Evolutionary conservation across 2,329 filamentous ascomycete species (phyloP), one percentile per base, ranked within the genome.

Genomic region (Leptographium galeiforme): DNA sequence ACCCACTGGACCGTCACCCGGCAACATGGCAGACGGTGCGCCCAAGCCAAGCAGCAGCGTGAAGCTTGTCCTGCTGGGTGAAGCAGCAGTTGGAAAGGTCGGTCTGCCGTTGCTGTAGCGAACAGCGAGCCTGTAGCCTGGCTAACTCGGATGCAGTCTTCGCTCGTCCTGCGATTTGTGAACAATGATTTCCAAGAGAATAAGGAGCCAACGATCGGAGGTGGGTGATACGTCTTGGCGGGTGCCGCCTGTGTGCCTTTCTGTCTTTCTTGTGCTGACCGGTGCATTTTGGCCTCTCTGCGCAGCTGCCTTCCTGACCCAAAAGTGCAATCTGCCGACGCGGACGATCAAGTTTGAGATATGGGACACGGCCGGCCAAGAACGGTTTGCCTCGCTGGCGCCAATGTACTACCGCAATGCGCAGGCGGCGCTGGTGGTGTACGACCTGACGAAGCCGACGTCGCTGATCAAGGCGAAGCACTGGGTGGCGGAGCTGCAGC

Each of bases 171-270:
- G 67, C 89, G 93, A 66, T 98, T 98, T 72, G 93, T 98, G 67
- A 97, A 97, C 78, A 93, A 98, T 73, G 91, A 97, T 72, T 98
- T 98, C 66, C 93, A 98, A 75, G 93, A 97, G 73, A 97, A 97
- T 73, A 97, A 97, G 77, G 93, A 98, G 70, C 93, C 93, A 57
- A 98, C 93, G 60, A 98, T 98, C 72, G 93, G 93, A 77, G 89
- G 89, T 94, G 78, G 60, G 78, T 70, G 25, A 16, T 48, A 41
- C 39, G 19, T 33, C 36, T 44, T 51, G 46, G 46, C 25, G 25
- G 44, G 53, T 50, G 38, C 18, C 33, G 34, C 19, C 30, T 19
- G 44, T 16, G 51, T 52, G 49, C 50, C 39, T 30, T 43, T 40
- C 38, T 41, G 41, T 55, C 36, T 19, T 8, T 13, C 25, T 19